Evolutionary conservation across 2,329 filamentous ascomycete genomes (phyloP), one percentile per base, ranked within the genome.

Genomic region (Ceratocystis destructans): DNA sequence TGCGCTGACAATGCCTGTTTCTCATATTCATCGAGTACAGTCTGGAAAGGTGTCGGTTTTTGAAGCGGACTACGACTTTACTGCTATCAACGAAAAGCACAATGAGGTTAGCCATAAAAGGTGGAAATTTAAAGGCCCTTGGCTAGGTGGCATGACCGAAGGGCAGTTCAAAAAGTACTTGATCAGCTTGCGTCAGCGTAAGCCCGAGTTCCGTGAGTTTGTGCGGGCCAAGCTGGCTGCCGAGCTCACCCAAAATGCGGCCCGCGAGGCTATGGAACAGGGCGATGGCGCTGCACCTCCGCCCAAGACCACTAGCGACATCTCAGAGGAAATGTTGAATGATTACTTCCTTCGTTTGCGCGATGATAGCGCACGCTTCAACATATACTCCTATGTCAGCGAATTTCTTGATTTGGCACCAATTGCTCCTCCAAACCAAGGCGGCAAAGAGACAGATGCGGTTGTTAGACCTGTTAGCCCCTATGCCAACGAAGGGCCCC

Each of bases 71-170:
- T 74, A 77, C 70, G 84, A 87, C 70, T 75, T 80, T 62, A 86
- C 82, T 50, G 74, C 75, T 33, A 70, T 79, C 31, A 71, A 73
- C 53, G 68, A 72, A 17, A 70, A 76, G 59, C 72, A 72, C 31
- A 70, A 64, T 22, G 71, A 76, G 50, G 71, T 73, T 45, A 75
- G 76, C 62, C 79, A 80, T 69, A 78, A 77, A 70, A 79, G 85
- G 69, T 88, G 86, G 86, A 87, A 84, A 72, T 88, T 87, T 69
- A 75, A 76, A 31, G 86, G 86, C 0, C 86, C 86, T 2, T 88
- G 84, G 84, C 77, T 88, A 44, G 84, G 83, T 44, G 82, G 82
- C 55, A 79, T 86, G 77, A 80, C 78, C 3, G 79, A 85, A 68
- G 84, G 84, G 20, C 78, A 83, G 15, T 87, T 88, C 71, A 75